Evolutionary conservation across 2,329 filamentous ascomycete species (phyloP).

Genomic region (Aspergillus novoparasiticus): DNA sequence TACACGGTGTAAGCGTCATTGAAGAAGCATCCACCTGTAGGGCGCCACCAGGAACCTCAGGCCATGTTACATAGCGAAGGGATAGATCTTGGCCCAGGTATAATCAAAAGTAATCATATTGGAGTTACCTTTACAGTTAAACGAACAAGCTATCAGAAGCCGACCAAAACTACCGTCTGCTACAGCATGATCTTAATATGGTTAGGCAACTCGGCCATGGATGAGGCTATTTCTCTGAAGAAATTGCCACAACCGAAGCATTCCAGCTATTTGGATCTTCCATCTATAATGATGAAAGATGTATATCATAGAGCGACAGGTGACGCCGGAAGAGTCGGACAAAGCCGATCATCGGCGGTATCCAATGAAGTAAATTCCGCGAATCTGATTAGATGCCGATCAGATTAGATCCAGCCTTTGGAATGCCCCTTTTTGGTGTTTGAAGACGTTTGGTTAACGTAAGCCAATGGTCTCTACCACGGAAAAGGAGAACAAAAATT

Average conservation of each 20-base stretch:
- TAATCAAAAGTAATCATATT: background rate
- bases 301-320: background rate
- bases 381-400: conserved; percentile 25
- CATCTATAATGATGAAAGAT: background rate
- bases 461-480: background rate
- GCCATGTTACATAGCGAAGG: background rate
- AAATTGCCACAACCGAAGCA: background rate
- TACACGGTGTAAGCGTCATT: background rate
- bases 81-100: background rate
- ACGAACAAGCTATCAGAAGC: too few relatives aligned
- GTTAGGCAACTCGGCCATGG: background rate
- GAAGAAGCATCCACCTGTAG: background rate
- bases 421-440: background rate
- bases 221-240: background rate
- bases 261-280: background rate
- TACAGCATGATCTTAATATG: background rate
- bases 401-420: conserved; percentile 18
- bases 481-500: background rate
- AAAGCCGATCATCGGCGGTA: conserved; percentile 11
- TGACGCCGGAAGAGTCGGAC: background rate
- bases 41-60: background rate
- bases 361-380: conserved; percentile 6
- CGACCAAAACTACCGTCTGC: too few relatives aligned
- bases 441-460: background rate
- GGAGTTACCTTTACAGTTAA: too few relatives aligned